Evolutionary conservation across 148 eudicot species (phyloP), one percentile per base, ranked within the genome.

Genomic region (Simmondsia chinensis): DNA sequence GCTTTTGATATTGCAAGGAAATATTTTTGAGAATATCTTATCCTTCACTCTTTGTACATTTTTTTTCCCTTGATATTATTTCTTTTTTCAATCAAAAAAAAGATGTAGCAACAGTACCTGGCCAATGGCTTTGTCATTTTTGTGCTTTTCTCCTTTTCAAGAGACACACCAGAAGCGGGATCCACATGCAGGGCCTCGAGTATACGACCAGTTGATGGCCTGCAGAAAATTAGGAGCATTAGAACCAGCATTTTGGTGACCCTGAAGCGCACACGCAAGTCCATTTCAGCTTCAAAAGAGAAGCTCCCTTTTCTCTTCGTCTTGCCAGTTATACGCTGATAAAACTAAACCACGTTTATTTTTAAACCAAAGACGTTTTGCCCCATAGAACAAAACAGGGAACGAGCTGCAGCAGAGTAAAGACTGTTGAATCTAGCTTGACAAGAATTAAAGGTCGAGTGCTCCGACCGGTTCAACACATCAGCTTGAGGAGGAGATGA

Each of bases 141-240:
- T 8, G 60, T 17, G 51, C 62, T 82, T 69, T 75, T 85, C 48
- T 85, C 95, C 64, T 74, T 76, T 3, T 85, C 99, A 68, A 68
- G 59, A 32, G 95, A 72, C 47, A 84, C 83, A 61, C 88, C 88
- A 48, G 99, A 82, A 52, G 99, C 99, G 56, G 99, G 95, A 68
- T 91, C 99, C 38, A 77, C 67, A 70, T 91, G 94, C 45, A 91
- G 54, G 8, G 99, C 99, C 83, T 91, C 99, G 39, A 91, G 95
- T 36, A 91, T 91, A 27, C 49, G 72, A 68, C 76, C 89, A 38
- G 99, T 57, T 17, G 73, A 47, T 26, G 81, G 80, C 86, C 99
- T 91, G 99, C 83, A 85, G 40, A 50, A 72, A 70, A 73, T 33
- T 20, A 57, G n/a, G 61, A 60, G 60, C 53, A 67, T 74, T 48